phyloP scores from a whole-genome alignment of 1,139 yeast species.

The Lodderomyces orthopsilosis region DNA sequence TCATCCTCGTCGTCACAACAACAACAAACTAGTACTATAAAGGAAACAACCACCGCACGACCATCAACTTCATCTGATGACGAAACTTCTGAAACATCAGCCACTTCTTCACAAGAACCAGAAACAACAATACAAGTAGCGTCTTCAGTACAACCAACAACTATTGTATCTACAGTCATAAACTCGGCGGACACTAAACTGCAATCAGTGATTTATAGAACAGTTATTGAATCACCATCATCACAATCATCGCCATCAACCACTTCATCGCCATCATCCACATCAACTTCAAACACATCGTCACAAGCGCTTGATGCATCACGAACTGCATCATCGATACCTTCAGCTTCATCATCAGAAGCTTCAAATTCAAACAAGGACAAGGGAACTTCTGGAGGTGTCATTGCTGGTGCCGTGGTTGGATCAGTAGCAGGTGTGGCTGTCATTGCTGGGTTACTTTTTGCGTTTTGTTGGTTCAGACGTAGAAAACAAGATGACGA shows the following conservation, averaged over 20 bases:
- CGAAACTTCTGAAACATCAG: constrained; percentile 9
- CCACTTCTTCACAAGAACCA: constrained; percentile 7
- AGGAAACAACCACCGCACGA: constrained; percentile 12
- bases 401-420: constrained; percentile 70
- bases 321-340: constrained; percentile 13
- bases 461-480: constrained; percentile 44
- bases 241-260: constrained; percentile 14
- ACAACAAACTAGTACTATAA: constrained; percentile 12
- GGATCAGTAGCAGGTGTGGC: constrained; percentile 58
- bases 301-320: constrained; percentile 12
- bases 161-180: constrained; percentile 23
- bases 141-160: constrained; percentile 11
- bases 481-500: constrained; percentile 30
- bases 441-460: constrained; percentile 31
- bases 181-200: constrained; percentile 19
- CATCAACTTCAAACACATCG: constrained; percentile 16
- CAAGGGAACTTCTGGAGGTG: constrained; percentile 47
- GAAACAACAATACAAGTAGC: constrained; percentile 6
- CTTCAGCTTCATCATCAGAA: constrained; percentile 15
- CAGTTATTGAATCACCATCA: constrained; percentile 22
- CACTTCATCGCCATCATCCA: constrained; percentile 7
- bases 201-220: constrained; percentile 22
- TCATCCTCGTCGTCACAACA: constrained; percentile 12
- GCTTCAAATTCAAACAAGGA: constrained; percentile 12
- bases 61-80: constrained; percentile 7